Evolutionary conservation across 805 yeast genomes (phyloP), one percentile per base, ranked within the genome.

Genomic region (Candida caryicola): DNA sequence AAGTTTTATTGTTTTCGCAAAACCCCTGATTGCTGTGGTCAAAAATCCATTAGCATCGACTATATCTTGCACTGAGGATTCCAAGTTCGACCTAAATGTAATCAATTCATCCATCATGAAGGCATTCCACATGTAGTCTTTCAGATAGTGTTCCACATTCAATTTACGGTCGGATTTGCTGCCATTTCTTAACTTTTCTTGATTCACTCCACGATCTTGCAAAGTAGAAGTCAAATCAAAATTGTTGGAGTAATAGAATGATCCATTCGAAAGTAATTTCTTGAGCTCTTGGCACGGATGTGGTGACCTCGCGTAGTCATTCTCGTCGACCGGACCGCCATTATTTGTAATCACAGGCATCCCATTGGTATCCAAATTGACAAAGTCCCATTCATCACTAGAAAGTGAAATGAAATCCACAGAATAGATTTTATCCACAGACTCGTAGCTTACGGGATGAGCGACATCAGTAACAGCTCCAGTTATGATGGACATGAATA

Each of bases 51-150:
- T 85, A 23, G 73, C 74, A 57, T 90, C 96, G 38, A 93, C 57
- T 9, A 74, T 66, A 25, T 65, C 65, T 48, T 78, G 83, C 23
- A 80, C 78, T 14, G 66, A 74, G 4, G 68, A 66, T 28, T 82
- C 90, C 39, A 88, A 64, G 40, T 83, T 82, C 45, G 81, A 73
- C 44, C 95, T 71, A 60, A 84, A 90, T 32, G 77, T 73, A 45
- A 87, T 69, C 35, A 91, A 74, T 45, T 88, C 95, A 38, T 81
- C 75, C 82, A 90, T 82, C 81, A 93, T 78, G 58, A 85, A 91
- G 5, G 85, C 76, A 59, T 93, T 93, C 99, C 99, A 93, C 98
- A 93, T 91, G 57, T 85, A 93, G 49, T 89, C 90, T 34, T 79
- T 80, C 55, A 84, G 91, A 49, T 77, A 82, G 32, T 85, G 69